Evolutionary conservation across 768 basidiomycete species (phyloP).

Genomic region (Auriscalpium vulgare): DNA sequence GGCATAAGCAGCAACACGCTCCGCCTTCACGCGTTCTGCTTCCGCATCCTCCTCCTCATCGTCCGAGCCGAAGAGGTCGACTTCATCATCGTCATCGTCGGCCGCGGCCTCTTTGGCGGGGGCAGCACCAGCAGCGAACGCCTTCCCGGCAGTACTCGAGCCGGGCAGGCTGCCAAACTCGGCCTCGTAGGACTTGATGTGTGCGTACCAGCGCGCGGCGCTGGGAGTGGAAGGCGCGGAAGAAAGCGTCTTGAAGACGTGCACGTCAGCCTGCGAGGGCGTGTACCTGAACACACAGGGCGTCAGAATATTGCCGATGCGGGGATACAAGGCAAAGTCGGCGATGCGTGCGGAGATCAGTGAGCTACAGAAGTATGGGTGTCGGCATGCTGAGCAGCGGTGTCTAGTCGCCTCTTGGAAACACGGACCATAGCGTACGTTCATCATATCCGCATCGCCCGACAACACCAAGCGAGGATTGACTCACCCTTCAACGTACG

Average conservation of each 20-base stretch:
- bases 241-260: constrained; percentile 76
- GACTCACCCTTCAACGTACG: constrained; percentile 88
- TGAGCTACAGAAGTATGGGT: constrained; percentile 56
- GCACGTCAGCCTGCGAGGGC: constrained; percentile 91
- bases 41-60: constrained; percentile 38
- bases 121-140: constrained; percentile 50
- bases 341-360: constrained; percentile 39
- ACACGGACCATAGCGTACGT: constrained; percentile 88
- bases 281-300: constrained; percentile 50
- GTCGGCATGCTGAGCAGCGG: constrained; percentile 73
- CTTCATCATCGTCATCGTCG: constrained; percentile 33
- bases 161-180: constrained; percentile 79
- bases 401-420: constrained; percentile 94
- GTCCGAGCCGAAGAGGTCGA: constrained; percentile 77
- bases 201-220: constrained; percentile 86
- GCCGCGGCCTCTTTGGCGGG: constrained; percentile 23
- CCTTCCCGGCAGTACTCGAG: constrained; percentile 73
- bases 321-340: no score
- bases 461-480: constrained; percentile 11
- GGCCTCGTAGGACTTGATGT: constrained; percentile 79
- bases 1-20: constrained; percentile 90
- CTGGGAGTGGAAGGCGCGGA: constrained; percentile 58
- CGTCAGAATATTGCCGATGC: constrained; percentile 1
- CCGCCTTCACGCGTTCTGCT: constrained; percentile 60
- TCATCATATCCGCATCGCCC: constrained; percentile 45